Percentiles rank a stretch among this genome's conserved stretches.
These are phyloP conservation scores for Tetracladium maxilliforme DNA, from an alignment of 2,329 filamentous ascomycete genomes.

Conservation along the genomic window DNA sequence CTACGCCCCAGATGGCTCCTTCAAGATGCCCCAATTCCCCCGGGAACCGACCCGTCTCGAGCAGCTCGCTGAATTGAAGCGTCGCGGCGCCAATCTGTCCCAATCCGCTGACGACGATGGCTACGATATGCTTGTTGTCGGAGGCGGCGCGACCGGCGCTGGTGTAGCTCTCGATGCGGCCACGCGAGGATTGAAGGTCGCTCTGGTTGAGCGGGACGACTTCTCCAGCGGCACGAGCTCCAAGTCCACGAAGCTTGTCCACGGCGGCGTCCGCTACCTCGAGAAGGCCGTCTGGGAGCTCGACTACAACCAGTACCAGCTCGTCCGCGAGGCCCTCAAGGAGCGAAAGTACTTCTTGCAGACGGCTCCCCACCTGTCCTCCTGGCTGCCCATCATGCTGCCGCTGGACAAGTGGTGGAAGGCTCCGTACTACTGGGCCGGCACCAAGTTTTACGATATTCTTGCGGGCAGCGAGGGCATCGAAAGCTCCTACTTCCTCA, in stretches of 20 bases:
- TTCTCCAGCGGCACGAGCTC: constrained; percentile 61
- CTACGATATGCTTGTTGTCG: constrained; percentile 58
- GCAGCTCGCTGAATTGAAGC: constrained; percentile 27
- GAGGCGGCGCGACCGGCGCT: constrained; percentile 55
- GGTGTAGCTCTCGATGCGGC: constrained; percentile 60
- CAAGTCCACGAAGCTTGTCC: constrained; percentile 67
- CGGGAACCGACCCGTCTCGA: constrained; percentile 27
- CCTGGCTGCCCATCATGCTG: constrained; percentile 64
- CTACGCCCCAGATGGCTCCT: constrained; percentile 52
- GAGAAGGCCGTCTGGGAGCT: constrained; percentile 66
- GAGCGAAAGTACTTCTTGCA: constrained; percentile 64
- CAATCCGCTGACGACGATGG: constrained; percentile 24
- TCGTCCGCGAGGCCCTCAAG: constrained; percentile 58
- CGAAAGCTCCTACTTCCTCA: constrained; percentile 79
- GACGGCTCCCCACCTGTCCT: constrained; percentile 59
- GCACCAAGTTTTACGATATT: constrained; percentile 73
- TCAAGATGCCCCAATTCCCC: constrained; percentile 38
- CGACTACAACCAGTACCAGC: constrained; percentile 57
- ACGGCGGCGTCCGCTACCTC: constrained; percentile 59
- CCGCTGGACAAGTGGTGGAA: constrained; percentile 66
- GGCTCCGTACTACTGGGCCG: constrained; percentile 62
- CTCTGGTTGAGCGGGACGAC: constrained; percentile 58
- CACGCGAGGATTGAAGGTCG: constrained; percentile 57
- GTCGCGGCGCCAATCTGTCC: constrained; percentile 43
- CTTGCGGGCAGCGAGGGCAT: constrained; percentile 77